phyloP scores from a whole-genome alignment of 805 yeast species.

The Metschnikowia arizonensis region DNA sequence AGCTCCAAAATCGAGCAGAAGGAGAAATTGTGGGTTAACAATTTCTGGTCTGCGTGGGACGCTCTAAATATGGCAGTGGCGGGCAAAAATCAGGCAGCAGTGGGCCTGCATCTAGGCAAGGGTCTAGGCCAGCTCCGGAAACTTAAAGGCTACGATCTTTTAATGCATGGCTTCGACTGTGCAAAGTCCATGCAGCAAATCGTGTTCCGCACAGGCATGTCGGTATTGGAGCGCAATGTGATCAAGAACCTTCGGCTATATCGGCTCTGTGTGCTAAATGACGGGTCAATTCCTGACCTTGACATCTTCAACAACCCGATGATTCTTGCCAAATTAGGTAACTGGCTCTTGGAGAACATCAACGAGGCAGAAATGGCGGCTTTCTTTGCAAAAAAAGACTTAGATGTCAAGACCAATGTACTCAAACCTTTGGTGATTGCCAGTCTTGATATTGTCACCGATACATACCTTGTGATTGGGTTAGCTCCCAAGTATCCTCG shows the following conservation, averaged over 20 bases:
- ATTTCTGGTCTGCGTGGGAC: conserved; percentile 62
- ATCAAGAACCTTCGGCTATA: conserved; percentile 77
- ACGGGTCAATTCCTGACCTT: conserved; percentile 70
- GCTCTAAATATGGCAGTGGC: conserved; percentile 38
- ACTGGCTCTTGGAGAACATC: conserved; percentile 87
- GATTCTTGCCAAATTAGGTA: conserved; percentile 76
- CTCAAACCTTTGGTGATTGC: conserved; percentile 84
- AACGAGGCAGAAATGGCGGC: conserved; percentile 61
- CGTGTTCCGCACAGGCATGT: conserved; percentile 82
- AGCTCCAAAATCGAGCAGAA: conserved; percentile 33
- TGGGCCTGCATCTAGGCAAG: conserved; percentile 16
- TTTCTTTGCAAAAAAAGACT: conserved; percentile 30
- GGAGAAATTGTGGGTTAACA: conserved; percentile 68
- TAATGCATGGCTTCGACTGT: conserved; percentile 68
- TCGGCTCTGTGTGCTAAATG: conserved; percentile 82
- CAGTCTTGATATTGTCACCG: conserved; percentile 64
- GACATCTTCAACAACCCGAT: conserved; percentile 79
- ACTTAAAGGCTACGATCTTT: conserved; percentile 45
- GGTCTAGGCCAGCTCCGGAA: conserved; percentile 22
- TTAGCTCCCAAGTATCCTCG: conserved; percentile 76
- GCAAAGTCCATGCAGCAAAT: conserved; percentile 84
- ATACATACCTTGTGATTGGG: conserved; percentile 84
- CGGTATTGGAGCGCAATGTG: conserved; percentile 77
- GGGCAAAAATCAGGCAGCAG: conserved; percentile 15
- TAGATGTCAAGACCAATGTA: conserved; percentile 20